Evolutionary conservation across 1,284 basidiomycete genomes (phyloP), one percentile per base, ranked within the genome.

Genomic region (Thelephora terrestris): DNA sequence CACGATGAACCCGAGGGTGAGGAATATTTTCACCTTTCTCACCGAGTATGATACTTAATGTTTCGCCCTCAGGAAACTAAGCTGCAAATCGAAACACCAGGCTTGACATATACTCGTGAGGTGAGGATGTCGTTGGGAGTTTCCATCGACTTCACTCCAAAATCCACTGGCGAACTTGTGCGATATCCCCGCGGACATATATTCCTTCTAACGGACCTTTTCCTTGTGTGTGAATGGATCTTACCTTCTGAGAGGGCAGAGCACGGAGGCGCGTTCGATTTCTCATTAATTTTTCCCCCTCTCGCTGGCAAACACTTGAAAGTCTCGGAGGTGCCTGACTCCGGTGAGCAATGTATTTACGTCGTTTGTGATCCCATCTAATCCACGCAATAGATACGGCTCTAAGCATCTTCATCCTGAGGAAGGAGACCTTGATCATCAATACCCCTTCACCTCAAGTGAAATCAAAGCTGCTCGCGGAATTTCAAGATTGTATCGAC

Each of bases 221-320:
- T 98, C 64, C 71, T 98, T 47, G 68, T 97, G 24, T 92, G 87
- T 54, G 91, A 94, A 63, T 74, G 79, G 57, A 91, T 93, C 79
- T 65, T 77, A 2, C 73, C 71, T 16, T 75, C 79, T 46, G 89
- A 93, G 52, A 68, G 67, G 47, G 63, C 64, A 46, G 59, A 71
- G 47, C 63, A 69, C 42, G 76, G 69, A 7, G 73, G 74, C 51
- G 81, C 80, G 47, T 75, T 83, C 6, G 92, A 97, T 61, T 89
- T 96, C 83, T 91, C 86, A 83, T 70, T 99, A 46, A 79, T 87
- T 54, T 99, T 96, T 69, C 96, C 96, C 18, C 96, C 96, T 3
- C 70, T 99, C 46, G 87, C 96, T 7, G 94, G 93, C 4, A 98
- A 97, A 64, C 92, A 97, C 59, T 71, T 98, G 47, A 76, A 77